A percentile compares a stretch with the other conserved stretches of the same genome.
These are phyloP conservation scores for Trichoderma orchidacearum DNA, from an alignment of 495 filamentous ascomycete species.

Conservation along the genomic window DNA sequence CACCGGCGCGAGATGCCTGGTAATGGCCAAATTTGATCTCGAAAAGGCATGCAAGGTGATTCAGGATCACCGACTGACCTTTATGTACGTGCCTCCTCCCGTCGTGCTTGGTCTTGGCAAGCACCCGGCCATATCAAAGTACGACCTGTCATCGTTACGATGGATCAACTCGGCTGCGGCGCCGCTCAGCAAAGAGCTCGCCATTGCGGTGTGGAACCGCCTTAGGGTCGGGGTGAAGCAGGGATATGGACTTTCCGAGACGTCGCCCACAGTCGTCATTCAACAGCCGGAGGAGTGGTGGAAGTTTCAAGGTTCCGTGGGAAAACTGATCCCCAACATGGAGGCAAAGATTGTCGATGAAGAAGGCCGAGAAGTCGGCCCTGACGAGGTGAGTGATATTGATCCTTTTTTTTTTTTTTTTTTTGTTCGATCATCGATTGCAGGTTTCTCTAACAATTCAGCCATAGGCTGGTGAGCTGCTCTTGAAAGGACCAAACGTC, in stretches of 20 bases:
- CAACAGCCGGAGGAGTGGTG: slow-evolving; percentile 70
- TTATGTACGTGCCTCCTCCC: slow-evolving; percentile 73
- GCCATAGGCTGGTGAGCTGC: slow-evolving; percentile 51
- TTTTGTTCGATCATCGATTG: too few species aligned
- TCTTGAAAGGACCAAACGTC: slow-evolving; percentile 63
- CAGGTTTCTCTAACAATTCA: not conserved
- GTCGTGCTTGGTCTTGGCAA: slow-evolving; percentile 72
- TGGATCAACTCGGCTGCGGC: slow-evolving; percentile 88
- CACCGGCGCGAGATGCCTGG: slow-evolving; percentile 51
- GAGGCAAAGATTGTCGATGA: slow-evolving; percentile 66
- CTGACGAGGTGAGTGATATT: slow-evolving; percentile 21
- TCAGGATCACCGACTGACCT: slow-evolving; percentile 62
- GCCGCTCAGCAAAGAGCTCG: slow-evolving; percentile 71
- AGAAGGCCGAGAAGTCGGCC: slow-evolving; percentile 43
- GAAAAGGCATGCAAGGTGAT: slow-evolving; percentile 62
- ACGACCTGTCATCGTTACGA: slow-evolving; percentile 64
- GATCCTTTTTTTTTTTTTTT: not conserved
- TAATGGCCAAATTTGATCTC: slow-evolving; percentile 79
- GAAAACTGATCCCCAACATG: slow-evolving; percentile 67
- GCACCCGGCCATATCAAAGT: slow-evolving; percentile 58
- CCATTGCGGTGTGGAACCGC: slow-evolving; percentile 61
- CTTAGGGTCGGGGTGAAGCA: slow-evolving; percentile 59
- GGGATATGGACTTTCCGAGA: slow-evolving; percentile 44
- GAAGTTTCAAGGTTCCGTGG: slow-evolving; percentile 64
- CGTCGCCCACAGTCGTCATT: slow-evolving; percentile 34